Evolutionary conservation across 2,329 filamentous ascomycete species (phyloP).

Genomic region (Coniochaeta ligniaria): DNA sequence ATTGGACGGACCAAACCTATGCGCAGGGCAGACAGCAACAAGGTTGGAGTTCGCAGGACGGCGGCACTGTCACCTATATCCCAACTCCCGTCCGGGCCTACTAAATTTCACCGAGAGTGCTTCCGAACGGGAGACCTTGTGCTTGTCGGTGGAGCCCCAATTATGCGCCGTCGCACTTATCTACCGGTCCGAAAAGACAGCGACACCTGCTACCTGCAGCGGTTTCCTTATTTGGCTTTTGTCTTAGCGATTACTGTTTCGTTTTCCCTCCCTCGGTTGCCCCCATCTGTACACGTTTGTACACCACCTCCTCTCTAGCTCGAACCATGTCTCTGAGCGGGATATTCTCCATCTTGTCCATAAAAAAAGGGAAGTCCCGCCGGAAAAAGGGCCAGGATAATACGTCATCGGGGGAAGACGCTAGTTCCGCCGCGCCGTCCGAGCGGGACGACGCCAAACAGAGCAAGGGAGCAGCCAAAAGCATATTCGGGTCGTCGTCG

Average conservation of each 20-base stretch:
- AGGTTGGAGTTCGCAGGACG: background rate
- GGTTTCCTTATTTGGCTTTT: background rate
- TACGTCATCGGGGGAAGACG: background rate
- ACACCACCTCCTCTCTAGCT: background rate
- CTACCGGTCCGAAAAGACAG: slow-evolving; percentile 1
- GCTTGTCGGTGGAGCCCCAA: slow-evolving; percentile 1
- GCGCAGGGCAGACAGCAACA: background rate
- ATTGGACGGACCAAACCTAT: background rate
- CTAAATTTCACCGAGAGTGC: slow-evolving; percentile 3
- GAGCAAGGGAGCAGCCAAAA: background rate
- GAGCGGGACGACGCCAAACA: background rate
- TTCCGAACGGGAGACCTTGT: background rate
- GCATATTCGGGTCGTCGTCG: background rate
- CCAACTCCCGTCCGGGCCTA: background rate
- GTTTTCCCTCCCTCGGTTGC: background rate
- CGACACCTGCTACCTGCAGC: background rate
- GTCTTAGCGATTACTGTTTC: background rate
- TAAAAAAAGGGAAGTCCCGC: background rate
- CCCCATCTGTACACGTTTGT: background rate
- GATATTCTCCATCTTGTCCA: background rate
- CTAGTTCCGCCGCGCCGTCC: background rate
- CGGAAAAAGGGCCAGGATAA: slow-evolving; percentile 1
- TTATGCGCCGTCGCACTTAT: background rate
- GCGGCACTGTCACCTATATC: background rate
- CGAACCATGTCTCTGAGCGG: background rate